Conservation (phyloP, 2,329 filamentous ascomycete species). For the Pseudogymnoascus sp. region DNA sequence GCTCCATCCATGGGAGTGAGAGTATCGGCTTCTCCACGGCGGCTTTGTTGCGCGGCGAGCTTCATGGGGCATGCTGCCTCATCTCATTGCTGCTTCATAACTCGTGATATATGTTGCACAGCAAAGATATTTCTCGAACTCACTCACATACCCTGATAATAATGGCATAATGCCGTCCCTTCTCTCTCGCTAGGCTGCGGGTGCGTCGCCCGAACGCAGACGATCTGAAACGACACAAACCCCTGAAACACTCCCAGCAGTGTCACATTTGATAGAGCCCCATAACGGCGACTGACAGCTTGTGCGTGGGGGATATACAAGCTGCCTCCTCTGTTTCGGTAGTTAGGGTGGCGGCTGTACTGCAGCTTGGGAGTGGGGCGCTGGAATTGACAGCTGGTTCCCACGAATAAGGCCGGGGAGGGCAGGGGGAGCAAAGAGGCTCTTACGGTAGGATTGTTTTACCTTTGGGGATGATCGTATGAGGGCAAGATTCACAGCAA, state of each 20-base stretch:
- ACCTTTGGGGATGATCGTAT: neutral
- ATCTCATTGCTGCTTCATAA: neutral
- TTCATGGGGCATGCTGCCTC: neutral
- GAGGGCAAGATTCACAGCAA: neutral
- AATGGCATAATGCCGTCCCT: neutral
- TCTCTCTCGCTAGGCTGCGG: neutral
- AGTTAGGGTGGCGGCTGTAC: neutral
- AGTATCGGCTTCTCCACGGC: neutral
- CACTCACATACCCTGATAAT: neutral
- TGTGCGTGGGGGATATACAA: neutral
- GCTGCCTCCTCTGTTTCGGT: constrained; percentile 1
- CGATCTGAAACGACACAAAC: constrained; percentile 1
- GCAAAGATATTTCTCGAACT: neutral
- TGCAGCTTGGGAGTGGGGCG: neutral
- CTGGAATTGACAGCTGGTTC: neutral
- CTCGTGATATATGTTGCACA: neutral
- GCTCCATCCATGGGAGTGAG: neutral
- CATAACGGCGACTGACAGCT: neutral
- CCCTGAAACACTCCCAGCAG: neutral
- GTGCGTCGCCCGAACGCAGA: neutral
- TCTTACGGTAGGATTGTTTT: constrained; percentile 7
- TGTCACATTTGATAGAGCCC: neutral
- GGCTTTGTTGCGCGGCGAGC: neutral
- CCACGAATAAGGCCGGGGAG: neutral
- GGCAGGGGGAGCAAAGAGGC: neutral